These are phyloP conservation scores for Chaetomium strumarium DNA, from an alignment of 2,329 filamentous ascomycete genomes.

Conservation along the genomic window DNA sequence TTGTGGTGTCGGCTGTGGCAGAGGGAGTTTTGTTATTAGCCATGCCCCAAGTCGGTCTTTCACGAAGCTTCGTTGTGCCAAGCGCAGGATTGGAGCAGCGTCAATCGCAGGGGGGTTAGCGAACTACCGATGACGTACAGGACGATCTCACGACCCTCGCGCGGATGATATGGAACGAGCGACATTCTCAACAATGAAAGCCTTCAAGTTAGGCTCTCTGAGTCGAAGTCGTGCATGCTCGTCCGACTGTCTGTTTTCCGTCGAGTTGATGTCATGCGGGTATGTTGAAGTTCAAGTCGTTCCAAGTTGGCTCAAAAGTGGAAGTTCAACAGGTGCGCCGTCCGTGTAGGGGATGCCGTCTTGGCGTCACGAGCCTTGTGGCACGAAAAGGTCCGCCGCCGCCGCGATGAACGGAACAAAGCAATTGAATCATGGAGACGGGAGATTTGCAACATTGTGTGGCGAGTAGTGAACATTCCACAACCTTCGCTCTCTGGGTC, in stretches of 20 bases:
- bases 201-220: slow-evolving; percentile 13
- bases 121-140: slow-evolving; percentile 57
- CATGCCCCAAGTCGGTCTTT: neutral
- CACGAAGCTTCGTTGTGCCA: neutral
- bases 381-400: too few relatives aligned
- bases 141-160: slow-evolving; percentile 71
- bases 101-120: slow-evolving; percentile 4
- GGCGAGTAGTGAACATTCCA: too few relatives aligned
- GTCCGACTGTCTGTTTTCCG: neutral
- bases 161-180: slow-evolving; percentile 68
- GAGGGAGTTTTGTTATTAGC: neutral
- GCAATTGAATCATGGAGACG: too few relatives aligned
- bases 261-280: neutral
- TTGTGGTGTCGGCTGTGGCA: slow-evolving; percentile 75
- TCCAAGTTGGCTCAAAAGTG: too few relatives aligned
- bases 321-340: too few relatives aligned
- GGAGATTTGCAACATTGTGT: too few relatives aligned
- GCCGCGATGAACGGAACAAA: too few relatives aligned
- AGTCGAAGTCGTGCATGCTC: slow-evolving; percentile 15
- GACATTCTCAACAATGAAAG: slow-evolving; percentile 44
- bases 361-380: too few relatives aligned
- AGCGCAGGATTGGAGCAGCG: neutral
- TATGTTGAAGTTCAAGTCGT: too few relatives aligned
- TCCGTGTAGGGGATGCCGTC: too few relatives aligned
- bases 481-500: too few relatives aligned